Base-by-base conservation (phyloP, 495 filamentous ascomycete species). In the Aspergillus saccharolyticus region DNA sequence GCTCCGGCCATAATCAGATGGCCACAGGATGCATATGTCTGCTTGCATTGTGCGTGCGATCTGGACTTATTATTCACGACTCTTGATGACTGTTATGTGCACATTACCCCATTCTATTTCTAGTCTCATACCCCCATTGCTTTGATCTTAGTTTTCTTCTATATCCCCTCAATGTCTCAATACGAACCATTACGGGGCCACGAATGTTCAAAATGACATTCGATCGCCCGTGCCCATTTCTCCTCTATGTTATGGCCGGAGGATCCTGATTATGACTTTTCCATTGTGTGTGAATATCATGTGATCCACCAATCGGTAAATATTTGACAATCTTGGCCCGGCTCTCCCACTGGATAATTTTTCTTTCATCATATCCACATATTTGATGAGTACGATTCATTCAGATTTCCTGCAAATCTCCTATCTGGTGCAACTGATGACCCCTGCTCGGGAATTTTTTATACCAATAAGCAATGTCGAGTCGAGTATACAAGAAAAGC, bases 51-150 rank as follows among this genome's bases (percentile, higher is more conserved):
- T 64, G 24, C 33, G 64, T 66, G 56, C 48, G 44, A 58, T 18
- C 22, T 24, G 22, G 53, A 25, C 33, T 44, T 17, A 22, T 53
- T 51, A 59, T 56, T 66, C 47, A 74, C 54, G 66, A 65, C 63
- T 55, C 48, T 53, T 74, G 44, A 77, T 69, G 74, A 75, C 52
- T 64, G 48, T 60, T 60, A 70, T 71, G 64, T 68, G 60, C 63
- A 66, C 61, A 61, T 56, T 24, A 42, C 24, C 33, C 24, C 21
- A 47, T 39, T 44, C 16, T n/a, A 8, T 19, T 3, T 25, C 46
- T 39, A 30, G 42, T 45, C 47, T 58, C 56, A 66, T 60, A 66
- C 59, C 64, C 58, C 58, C 33, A 9, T 39, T 15, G 33, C 33
- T 39, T 39, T 15, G 25, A 5, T 39, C 33, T 12, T 39, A 9